Evolutionary conservation across 2,329 filamentous ascomycete species (phyloP).

Genomic region (Akanthomyces dipterigenus): DNA sequence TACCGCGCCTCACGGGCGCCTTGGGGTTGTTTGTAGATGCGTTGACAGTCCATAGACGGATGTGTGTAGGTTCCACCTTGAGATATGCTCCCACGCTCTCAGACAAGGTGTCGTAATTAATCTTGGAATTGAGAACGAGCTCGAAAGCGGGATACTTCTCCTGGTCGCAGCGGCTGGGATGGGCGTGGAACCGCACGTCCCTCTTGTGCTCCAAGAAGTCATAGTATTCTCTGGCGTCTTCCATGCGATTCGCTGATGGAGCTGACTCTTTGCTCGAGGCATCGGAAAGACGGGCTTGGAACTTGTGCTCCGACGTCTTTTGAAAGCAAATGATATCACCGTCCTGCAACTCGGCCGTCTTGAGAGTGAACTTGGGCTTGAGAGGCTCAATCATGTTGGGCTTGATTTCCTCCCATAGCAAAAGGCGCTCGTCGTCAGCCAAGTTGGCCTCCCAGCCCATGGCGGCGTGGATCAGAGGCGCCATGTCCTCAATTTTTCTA

Average conservation of each 20-base stretch:
- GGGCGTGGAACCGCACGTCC: constrained; percentile 69
- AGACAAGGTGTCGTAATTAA: constrained; percentile 80
- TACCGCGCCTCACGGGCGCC: constrained; percentile 63
- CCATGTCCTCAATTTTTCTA: constrained; percentile 81
- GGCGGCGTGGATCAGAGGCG: constrained; percentile 66
- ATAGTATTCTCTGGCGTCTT: constrained; percentile 81
- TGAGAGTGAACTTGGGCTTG: constrained; percentile 83
- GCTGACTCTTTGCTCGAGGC: constrained; percentile 25
- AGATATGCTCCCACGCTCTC: constrained; percentile 76
- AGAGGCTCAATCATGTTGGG: constrained; percentile 93
- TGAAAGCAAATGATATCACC: constrained; percentile 97
- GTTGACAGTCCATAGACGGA: constrained; percentile 88
- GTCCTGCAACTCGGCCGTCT: constrained; percentile 90
- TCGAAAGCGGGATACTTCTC: constrained; percentile 61
- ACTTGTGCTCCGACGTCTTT: constrained; percentile 46
- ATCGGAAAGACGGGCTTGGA: constrained; percentile 24
- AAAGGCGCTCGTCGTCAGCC: constrained; percentile 51
- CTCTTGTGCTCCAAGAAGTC: constrained; percentile 86
- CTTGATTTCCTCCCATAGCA: constrained; percentile 96
- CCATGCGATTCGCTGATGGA: constrained; percentile 42
- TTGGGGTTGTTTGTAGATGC: constrained; percentile 71
- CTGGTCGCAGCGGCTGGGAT: constrained; percentile 48
- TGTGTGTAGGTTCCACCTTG: constrained; percentile 71
- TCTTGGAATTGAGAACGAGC: constrained; percentile 76
- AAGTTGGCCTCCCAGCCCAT: constrained; percentile 83